These are phyloP conservation scores for Verbascum thapsus DNA, from an alignment of 257 asterid species.

Conservation along the genomic window DNA sequence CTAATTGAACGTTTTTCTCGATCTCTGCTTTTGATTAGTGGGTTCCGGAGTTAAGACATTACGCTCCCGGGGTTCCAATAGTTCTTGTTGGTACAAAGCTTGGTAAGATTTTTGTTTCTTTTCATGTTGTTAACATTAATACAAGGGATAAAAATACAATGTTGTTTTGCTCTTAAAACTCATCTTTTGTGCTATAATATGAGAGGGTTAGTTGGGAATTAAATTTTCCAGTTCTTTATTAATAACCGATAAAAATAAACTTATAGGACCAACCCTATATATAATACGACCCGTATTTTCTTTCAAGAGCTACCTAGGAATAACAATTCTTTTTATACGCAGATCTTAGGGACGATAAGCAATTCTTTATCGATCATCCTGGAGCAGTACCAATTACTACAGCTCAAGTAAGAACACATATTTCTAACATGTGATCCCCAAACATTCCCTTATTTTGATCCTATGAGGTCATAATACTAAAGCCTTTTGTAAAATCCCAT, in stretches of 20 bases:
- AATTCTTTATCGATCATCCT: conserved; percentile 51
- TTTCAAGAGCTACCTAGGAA: neutral
- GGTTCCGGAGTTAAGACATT: conserved; percentile 79
- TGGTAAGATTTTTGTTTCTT: conserved; percentile 42
- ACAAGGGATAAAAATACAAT: too few relatives aligned
- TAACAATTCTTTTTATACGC: conserved; percentile 8
- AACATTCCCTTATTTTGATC: neutral
- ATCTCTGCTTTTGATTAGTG: conserved; percentile 44
- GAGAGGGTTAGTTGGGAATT: too few relatives aligned
- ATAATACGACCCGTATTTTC: neutral
- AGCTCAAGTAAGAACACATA: conserved; percentile 44
- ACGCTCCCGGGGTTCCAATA: conserved; percentile 77
- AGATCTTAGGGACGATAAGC: conserved; percentile 63
- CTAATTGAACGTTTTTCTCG: conserved; percentile 18
- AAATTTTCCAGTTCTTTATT: too few relatives aligned
- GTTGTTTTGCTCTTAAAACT: too few relatives aligned
- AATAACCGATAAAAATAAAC: too few relatives aligned
- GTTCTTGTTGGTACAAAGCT: conserved; percentile 85
- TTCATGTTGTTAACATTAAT: neutral
- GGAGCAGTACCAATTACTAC: conserved; percentile 54
- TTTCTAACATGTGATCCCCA: neutral
- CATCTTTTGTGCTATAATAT: too few relatives aligned
- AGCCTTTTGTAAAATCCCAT: neutral
- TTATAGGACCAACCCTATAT: too few relatives aligned
- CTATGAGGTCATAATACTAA: neutral